Base-by-base conservation (phyloP, 768 basidiomycete species). In the Suillus bovinus region DNA sequence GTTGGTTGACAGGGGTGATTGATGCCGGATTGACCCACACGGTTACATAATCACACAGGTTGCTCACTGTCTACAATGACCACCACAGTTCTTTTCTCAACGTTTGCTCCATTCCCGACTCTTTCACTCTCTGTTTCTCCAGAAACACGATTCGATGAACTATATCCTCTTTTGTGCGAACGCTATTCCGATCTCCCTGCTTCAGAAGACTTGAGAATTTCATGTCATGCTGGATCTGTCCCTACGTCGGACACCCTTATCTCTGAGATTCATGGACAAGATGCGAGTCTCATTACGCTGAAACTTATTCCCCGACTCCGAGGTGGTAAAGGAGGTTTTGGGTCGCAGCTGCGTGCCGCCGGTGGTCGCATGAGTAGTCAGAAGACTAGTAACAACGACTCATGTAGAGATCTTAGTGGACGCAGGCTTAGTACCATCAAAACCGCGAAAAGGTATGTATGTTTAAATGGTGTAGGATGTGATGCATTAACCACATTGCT, bases 251-350 rank as follows among this genome's bases (percentile, higher is more conserved):
- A 71, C 20, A 68, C 76, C 3, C 68, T 74, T 7, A 64, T 85
- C 5, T 77, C 80, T 6, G 68, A 79, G 1, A 73, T 78, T 9
- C 67, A 74, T 67, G 69, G 61, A 22, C 69, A 71, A 34, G 69
- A 71, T 17, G 71, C 72, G 5, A 66, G 71, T 42, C 74, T 91
- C 31, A 78, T 94, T n/a, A 80, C 83, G 2, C 79, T 98, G 1
- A 83, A 93, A 0, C 80, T 96, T n/a, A 78, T 83, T 1, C 89
- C 93, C 0, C 80, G 88, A 29, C 71, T 98, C 8, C 80, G 82
- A 3, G 96, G 96, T 55, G 97, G 97, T 22, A 99, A 99, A 77
- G 96, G 97, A 73, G 97, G 96, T 38, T 99, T 99, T 70, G 97
- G 97, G 4, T 93, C 91, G 20, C 95, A 98, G 79, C 81, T 99